Evolutionary conservation across 192 early-diverging fungal genomes (phyloP).

Genomic region (Coemansia sp.): DNA sequence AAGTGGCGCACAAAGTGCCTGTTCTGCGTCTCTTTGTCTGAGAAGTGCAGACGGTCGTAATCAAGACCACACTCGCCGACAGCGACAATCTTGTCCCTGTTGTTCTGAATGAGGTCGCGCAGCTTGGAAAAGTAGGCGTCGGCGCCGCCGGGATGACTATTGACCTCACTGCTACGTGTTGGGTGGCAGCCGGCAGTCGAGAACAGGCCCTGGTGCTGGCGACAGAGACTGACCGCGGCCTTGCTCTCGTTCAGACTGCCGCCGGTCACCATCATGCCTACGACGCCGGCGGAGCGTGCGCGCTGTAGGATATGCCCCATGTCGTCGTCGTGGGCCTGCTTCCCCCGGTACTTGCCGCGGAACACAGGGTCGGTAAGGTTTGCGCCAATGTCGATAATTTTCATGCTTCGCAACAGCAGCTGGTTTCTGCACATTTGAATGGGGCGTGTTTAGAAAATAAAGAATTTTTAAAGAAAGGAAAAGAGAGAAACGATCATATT

Average conservation of each 20-base stretch:
- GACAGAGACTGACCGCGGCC: constrained; percentile 61
- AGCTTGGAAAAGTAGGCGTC: constrained; percentile 63
- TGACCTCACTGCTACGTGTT: constrained; percentile 75
- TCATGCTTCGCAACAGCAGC: constrained; percentile 18
- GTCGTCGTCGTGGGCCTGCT: constrained; percentile 74
- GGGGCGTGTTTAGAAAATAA: not conserved
- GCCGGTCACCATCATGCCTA: constrained; percentile 82
- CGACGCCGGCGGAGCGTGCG: constrained; percentile 65
- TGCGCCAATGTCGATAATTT: constrained; percentile 76
- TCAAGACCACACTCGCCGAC: constrained; percentile 95
- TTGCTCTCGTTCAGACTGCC: constrained; percentile 62
- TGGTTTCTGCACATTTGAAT: not conserved
- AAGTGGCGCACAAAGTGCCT: constrained; percentile 82
- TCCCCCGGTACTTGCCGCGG: constrained; percentile 76
- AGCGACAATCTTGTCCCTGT: constrained; percentile 71
- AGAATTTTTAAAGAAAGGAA: not conserved
- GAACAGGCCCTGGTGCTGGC: constrained; percentile 57
- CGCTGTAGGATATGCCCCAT: constrained; percentile 64
- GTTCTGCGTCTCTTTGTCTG: constrained; percentile 69
- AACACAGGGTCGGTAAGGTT: constrained; percentile 91
- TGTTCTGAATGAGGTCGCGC: constrained; percentile 35
- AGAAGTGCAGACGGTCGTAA: constrained; percentile 90
- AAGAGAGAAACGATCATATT: not conserved
- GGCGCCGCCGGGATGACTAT: constrained; percentile 57
- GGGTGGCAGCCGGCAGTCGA: constrained; percentile 87